phyloP scores from a whole-genome alignment of 805 yeast species.

The Pichia phayaonensis region DNA sequence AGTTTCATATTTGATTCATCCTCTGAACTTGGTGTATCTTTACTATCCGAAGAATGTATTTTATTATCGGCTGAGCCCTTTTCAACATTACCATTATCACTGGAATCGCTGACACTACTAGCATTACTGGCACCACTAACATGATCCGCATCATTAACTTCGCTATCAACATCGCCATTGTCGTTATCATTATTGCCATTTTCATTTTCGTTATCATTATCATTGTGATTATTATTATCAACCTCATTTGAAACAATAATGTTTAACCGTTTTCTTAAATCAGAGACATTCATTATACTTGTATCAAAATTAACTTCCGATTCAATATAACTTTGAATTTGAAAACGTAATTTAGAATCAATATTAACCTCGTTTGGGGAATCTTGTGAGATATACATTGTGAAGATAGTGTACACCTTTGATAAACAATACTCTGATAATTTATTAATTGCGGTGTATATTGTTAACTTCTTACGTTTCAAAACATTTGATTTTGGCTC shows the following conservation, averaged over 20 bases:
- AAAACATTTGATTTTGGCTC: constrained; percentile 9
- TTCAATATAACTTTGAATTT: constrained; percentile 6
- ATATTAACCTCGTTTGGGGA: constrained; percentile 69
- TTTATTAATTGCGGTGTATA: constrained; percentile 32
- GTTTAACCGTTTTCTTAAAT: neutral
- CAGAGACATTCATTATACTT: constrained; percentile 1
- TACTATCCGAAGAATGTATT: neutral
- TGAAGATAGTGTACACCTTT: constrained; percentile 55
- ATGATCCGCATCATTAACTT: no score
- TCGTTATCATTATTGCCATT: neutral
- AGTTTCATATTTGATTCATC: neutral
- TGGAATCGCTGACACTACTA: no score
- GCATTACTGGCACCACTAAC: neutral
- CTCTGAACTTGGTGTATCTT: neutral
- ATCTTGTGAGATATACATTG: constrained; percentile 55
- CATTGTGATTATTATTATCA: neutral
- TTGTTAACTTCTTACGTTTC: constrained; percentile 24
- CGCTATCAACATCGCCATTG: no score
- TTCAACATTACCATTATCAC: neutral
- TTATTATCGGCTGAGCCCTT: neutral
- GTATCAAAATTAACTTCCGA: neutral
- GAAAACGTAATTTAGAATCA: constrained; percentile 30
- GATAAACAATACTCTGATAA: constrained; percentile 51
- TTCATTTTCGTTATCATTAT: neutral
- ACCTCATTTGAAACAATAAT: neutral